A percentile compares a stretch with the other conserved stretches of the same genome.
These are phyloP conservation scores for Naganishia albida DNA, from an alignment of 1,284 basidiomycete genomes.

Conservation along the genomic window DNA sequence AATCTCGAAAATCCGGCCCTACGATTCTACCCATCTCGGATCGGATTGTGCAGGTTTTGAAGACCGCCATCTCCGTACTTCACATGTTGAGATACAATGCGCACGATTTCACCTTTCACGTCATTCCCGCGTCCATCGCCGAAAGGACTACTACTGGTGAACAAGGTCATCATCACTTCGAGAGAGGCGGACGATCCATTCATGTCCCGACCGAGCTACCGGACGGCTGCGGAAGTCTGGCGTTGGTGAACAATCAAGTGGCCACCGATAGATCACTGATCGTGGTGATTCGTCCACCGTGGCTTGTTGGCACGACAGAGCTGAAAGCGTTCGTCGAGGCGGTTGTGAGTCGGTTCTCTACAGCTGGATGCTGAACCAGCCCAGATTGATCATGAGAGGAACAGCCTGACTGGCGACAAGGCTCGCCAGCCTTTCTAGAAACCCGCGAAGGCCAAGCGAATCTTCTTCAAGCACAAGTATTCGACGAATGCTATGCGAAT, in stretches of 20 bases:
- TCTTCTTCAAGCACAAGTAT: constrained; percentile 48
- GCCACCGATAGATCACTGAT: constrained; percentile 43
- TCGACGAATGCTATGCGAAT: constrained; percentile 49
- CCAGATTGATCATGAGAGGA: no score
- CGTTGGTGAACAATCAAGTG: constrained; percentile 42
- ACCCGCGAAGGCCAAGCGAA: constrained; percentile 42
- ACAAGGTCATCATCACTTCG: constrained; percentile 32
- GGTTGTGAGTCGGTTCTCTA: constrained; percentile 8
- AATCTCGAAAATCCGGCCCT: neutral
- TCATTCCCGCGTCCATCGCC: constrained; percentile 38
- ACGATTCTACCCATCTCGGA: neutral
- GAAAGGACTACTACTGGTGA: constrained; percentile 17
- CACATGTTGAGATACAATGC: constrained; percentile 50
- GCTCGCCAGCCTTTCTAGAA: constrained; percentile 13
- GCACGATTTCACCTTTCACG: constrained; percentile 42
- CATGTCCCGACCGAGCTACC: constrained; percentile 31
- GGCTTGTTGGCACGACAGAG: constrained; percentile 40
- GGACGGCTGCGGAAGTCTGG: constrained; percentile 48
- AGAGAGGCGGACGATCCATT: constrained; percentile 14
- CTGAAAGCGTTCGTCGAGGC: constrained; percentile 43
- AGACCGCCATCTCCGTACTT: constrained; percentile 44
- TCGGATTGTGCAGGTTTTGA: constrained; percentile 40
- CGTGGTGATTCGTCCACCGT: constrained; percentile 45
- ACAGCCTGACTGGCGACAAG: constrained; percentile 24
- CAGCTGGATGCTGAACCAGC: no score